Base-by-base conservation (phyloP, 2,329 filamentous ascomycete genomes). In the Colletotrichum filicis region DNA sequence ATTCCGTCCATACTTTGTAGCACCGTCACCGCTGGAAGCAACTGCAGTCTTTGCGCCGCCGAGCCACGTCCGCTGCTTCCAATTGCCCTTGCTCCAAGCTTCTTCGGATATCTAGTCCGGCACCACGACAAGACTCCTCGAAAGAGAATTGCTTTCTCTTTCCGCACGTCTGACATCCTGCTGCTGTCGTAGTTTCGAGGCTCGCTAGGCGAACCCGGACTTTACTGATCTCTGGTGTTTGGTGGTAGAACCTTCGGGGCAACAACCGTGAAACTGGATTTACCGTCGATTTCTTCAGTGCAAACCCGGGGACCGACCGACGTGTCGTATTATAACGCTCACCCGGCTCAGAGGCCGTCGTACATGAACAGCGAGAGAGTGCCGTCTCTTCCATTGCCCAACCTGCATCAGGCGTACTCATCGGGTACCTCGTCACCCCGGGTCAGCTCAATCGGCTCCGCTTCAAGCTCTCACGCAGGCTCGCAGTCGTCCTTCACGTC, bases 261-360 rank as follows among this genome's bases (percentile, higher is more conserved):
- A 81, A 87, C 91, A 86, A 93, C 91, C 94, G 94, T 91, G 92
- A 97, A 95, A 89, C 94, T 97, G 94, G 94, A 95, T 94, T 92
- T 95, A 84, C 93, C 94, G 86, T 94, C 94, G 86, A 93, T 95
- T 82, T 93, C 93, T 81, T 92, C 94, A 87, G 91, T 94, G 87
- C 92, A 94, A 85, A 91, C 92, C 90, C 92, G 93, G 91, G 92
- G 92, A 87, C 88, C 89, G 81, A 88, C 90, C 84, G 92, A 95
- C 85, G 87, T 89, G 79, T 83, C 87, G 83, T 94, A 91, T 85
- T 93, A 92, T 85, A 92, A 91, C 84, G 86, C 88, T 81, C 89
- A 92, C 85, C 89, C 90, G 81, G 83, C 86, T 76, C 90, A 92
- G 82, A 90, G 90, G 79, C 83, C 91, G 81, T 86, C 91, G 84